Evolutionary conservation across 2,329 filamentous ascomycete species (phyloP), one percentile per base, ranked within the genome.

Genomic region (Penicillium concentricum): DNA sequence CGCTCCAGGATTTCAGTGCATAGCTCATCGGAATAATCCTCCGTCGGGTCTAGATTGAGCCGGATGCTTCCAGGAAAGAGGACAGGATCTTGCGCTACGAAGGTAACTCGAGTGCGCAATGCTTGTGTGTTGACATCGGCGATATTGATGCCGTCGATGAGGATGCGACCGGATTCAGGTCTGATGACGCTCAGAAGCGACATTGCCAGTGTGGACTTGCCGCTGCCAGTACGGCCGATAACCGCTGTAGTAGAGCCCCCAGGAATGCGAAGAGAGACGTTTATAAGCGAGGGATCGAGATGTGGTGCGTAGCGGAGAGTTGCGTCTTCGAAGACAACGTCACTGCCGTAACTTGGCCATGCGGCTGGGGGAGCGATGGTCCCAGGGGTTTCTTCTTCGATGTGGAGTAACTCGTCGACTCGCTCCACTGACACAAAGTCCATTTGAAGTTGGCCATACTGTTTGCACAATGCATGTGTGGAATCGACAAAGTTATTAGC

Each of bases 381-480:
- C 1, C 91, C 91, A 0, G 78, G 80, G 0, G 85, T 78, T 70
- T 96, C 92, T 69, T 90, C 85, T 16, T 92, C 89, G 0, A 96
- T 82, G 57, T 90, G 84, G 1, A 94, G 80, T 0, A 96, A 81
- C 72, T 94, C 90, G 10, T 94, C 86, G 0, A 96, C 87, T 39
- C 92, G 85, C 74, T 96, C 92, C 0, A 96, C 90, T 0, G 89
- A 92, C 0, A 96, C 91, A 63, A 96, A 96, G 69, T 96, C 89
- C 83, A 96, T 92, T 70, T 96, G 91, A 1, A 96, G 81, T 67
- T 90, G 85, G 2, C 92, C 92, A 66, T 96, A 96, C 56, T 86
- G 84, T 58, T 86, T 85, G 73, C 92, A 96, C 0, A 96, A 82
- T 2, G 79, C 77, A 67, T 92, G 89, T 0, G 89, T 93, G 8